phyloP scores from a whole-genome alignment of 2,329 filamentous ascomycete genomes.

The Ciborinia camelliae region DNA sequence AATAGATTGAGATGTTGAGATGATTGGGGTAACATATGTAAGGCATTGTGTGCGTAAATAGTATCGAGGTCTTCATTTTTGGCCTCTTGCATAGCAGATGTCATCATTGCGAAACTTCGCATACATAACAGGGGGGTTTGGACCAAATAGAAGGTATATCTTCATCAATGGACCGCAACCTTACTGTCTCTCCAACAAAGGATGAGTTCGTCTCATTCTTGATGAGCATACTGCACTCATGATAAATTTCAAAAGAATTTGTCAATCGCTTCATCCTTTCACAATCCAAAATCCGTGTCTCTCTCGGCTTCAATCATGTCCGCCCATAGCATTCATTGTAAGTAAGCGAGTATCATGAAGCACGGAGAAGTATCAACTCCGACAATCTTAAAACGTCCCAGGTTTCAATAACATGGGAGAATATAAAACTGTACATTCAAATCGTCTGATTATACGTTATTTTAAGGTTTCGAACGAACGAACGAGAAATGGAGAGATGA shows the following conservation, averaged over 20 bases:
- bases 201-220: neutral
- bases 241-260: neutral
- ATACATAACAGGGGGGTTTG: neutral
- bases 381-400: conserved; percentile 26
- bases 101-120: neutral
- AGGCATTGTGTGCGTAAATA: neutral
- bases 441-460: neutral
- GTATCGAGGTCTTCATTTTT: neutral
- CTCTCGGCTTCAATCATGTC: conserved; percentile 8
- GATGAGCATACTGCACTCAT: neutral
- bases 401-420: conserved; percentile 24
- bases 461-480: neutral
- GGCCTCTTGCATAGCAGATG: neutral
- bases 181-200: neutral
- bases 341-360: conserved; percentile 27
- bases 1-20: conserved; percentile 7
- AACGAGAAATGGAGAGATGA: neutral
- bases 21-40: neutral
- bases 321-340: conserved; percentile 20
- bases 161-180: neutral
- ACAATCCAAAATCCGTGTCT: neutral
- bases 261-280: neutral
- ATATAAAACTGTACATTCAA: neutral
- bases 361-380: conserved; percentile 29
- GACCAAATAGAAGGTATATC: neutral